Percentiles rank a stretch among this genome's conserved stretches.
These are phyloP conservation scores for Talaromyces ruber DNA, from an alignment of 495 filamentous ascomycete species.

Conservation along the genomic window DNA sequence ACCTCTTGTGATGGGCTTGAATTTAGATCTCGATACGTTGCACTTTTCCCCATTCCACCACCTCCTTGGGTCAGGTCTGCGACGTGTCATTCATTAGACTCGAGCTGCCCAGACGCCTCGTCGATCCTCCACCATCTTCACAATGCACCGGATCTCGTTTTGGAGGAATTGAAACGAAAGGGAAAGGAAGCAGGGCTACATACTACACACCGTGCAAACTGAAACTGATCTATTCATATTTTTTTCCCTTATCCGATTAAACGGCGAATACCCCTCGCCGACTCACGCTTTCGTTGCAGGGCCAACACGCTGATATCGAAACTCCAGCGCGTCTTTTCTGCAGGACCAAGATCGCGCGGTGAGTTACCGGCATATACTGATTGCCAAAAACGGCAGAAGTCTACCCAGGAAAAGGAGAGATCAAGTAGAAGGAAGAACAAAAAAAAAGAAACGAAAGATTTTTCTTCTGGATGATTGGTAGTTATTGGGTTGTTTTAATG, in stretches of 20 bases:
- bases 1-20: constrained; percentile 12
- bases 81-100: constrained; percentile 10
- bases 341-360: constrained; percentile 2
- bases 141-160: background rate
- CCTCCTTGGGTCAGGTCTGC: constrained; percentile 14
- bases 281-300: constrained; percentile 2
- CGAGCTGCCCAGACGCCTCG: background rate
- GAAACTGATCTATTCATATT: background rate
- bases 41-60: constrained; percentile 38
- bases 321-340: constrained; percentile 11
- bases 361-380: background rate
- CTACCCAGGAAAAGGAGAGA: constrained; percentile 14
- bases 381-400: background rate
- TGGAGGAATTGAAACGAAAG: constrained; percentile 12
- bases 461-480: constrained; percentile 9
- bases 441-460: constrained; percentile 7
- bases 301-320: constrained; percentile 5
- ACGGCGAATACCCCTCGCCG: constrained; percentile 1
- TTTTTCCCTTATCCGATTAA: background rate
- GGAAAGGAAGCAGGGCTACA: constrained; percentile 12
- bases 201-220: background rate
- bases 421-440: constrained; percentile 4
- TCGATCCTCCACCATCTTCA: constrained; percentile 1
- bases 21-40: constrained; percentile 9
- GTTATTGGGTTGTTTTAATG: background rate